A percentile compares a stretch with the other conserved stretches of the same genome.
These are phyloP conservation scores for Alternaria sp. DNA, from an alignment of 2,329 filamentous ascomycete species.

Conservation along the genomic window DNA sequence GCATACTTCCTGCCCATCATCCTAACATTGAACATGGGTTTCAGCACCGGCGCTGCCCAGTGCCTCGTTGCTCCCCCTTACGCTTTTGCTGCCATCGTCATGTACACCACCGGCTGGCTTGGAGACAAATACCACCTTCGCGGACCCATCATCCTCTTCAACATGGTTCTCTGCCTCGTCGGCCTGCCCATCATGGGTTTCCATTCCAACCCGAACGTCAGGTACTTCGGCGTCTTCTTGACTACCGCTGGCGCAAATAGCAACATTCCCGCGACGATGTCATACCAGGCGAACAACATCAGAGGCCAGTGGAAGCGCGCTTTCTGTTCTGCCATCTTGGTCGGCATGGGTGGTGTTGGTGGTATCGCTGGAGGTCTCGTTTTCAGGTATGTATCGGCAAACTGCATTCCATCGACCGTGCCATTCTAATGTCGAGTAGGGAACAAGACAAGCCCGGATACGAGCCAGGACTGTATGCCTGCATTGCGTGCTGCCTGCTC, in stretches of 20 bases:
- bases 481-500: conserved; percentile 47
- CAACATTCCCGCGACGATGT: conserved; percentile 76
- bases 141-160: conserved; percentile 47
- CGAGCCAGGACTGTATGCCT: conserved; percentile 47
- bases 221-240: conserved; percentile 78
- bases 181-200: conserved; percentile 78
- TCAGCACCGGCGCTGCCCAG: conserved; percentile 67
- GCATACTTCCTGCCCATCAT: conserved; percentile 83
- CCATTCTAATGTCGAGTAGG: conserved; percentile 3
- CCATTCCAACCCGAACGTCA: conserved; percentile 59
- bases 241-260: conserved; percentile 77
- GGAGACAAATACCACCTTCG: conserved; percentile 72
- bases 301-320: conserved; percentile 89
- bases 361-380: conserved; percentile 78
- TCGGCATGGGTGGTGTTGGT: conserved; percentile 78
- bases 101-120: conserved; percentile 63
- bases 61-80: conserved; percentile 67
- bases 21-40: conserved; percentile 67
- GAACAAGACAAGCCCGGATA: conserved; percentile 48
- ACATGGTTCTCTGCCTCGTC: conserved; percentile 67
- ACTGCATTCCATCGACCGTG: background rate
- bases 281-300: conserved; percentile 88
- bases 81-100: conserved; percentile 45
- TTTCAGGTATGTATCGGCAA: conserved; percentile 57
- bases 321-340: conserved; percentile 75